Percentiles rank a stretch among this genome's conserved stretches.
Conservation (phyloP, 2,329 filamentous ascomycete genomes). For the Hypoxylon sp. region DNA sequence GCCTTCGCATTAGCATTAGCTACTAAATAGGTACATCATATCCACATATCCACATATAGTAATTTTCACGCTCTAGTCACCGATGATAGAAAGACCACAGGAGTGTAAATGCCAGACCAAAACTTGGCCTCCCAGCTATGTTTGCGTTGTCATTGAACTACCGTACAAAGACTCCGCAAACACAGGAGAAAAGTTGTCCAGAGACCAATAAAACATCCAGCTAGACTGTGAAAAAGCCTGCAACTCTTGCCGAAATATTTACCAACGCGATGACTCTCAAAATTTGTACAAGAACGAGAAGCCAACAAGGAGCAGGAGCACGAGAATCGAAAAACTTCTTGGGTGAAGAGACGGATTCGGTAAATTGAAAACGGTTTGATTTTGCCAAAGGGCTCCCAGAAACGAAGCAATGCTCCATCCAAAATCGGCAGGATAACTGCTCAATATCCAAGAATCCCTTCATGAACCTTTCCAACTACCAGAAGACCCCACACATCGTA, state of each 20-base stretch:
- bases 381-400: conserved; percentile 43
- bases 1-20: neutral
- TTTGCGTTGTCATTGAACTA: conserved; percentile 47
- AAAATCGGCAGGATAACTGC: conserved; percentile 30
- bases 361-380: conserved; percentile 47
- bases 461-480: conserved; percentile 43
- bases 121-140: conserved; percentile 51
- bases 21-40: neutral
- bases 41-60: neutral
- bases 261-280: conserved; percentile 29
- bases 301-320: conserved; percentile 35
- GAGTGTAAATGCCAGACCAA: conserved; percentile 50
- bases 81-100: neutral
- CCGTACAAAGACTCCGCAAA: conserved; percentile 44
- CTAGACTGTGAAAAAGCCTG: conserved; percentile 25
- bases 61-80: neutral
- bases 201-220: conserved; percentile 55
- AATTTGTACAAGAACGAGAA: conserved; percentile 49
- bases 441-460: conserved; percentile 38
- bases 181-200: conserved; percentile 40
- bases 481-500: conserved; percentile 57
- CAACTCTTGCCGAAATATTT: conserved; percentile 33
- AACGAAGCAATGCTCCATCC: conserved; percentile 28
- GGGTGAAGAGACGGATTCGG: conserved; percentile 42
- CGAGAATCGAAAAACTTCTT: conserved; percentile 48